These are phyloP conservation scores for Didymellaceae sp. DNA, from an alignment of 2,329 filamentous ascomycete genomes.

Conservation along the genomic window DNA sequence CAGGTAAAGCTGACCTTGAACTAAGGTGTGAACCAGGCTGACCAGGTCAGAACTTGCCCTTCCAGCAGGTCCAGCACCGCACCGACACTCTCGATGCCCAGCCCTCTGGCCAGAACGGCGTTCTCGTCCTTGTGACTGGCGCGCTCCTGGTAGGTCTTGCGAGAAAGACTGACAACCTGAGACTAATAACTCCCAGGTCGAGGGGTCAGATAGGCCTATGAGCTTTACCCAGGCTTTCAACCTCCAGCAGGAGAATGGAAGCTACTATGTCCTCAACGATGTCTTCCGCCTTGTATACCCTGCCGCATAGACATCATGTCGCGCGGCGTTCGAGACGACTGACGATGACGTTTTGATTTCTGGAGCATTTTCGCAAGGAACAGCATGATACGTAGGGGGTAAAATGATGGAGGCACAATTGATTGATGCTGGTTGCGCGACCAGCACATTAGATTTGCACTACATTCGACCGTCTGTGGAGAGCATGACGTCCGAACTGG, in stretches of 20 bases:
- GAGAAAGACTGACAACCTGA: not conserved
- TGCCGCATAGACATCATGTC: slow-evolving; percentile 39
- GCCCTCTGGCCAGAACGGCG: slow-evolving; percentile 70
- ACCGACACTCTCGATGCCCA: slow-evolving; percentile 83
- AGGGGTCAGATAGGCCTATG: slow-evolving; percentile 85
- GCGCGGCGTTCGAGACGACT: slow-evolving; percentile 10
- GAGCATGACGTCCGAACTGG: not conserved
- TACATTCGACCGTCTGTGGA: slow-evolving; percentile 2
- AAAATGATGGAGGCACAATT: slow-evolving; percentile 13
- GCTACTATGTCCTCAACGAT: slow-evolving; percentile 88
- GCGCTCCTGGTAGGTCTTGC: slow-evolving; percentile 72
- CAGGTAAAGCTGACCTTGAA: slow-evolving; percentile 60
- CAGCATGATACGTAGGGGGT: slow-evolving; percentile 7
- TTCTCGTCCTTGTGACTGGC: slow-evolving; percentile 89
- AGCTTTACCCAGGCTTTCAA: slow-evolving; percentile 92
- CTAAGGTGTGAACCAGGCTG: slow-evolving; percentile 17
- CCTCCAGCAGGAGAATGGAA: slow-evolving; percentile 74
- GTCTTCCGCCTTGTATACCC: slow-evolving; percentile 88
- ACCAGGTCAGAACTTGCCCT: slow-evolving; percentile 71
- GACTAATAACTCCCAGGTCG: slow-evolving; percentile 62
- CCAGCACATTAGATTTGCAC: slow-evolving; percentile 3
- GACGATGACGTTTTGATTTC: slow-evolving; percentile 17
- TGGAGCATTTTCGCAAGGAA: slow-evolving; percentile 25
- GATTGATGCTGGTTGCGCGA: slow-evolving; percentile 8
- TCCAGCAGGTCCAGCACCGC: slow-evolving; percentile 80